Evolutionary conservation across 1,139 yeast genomes (phyloP).

Genomic region (Yamadazyma epiphylla): DNA sequence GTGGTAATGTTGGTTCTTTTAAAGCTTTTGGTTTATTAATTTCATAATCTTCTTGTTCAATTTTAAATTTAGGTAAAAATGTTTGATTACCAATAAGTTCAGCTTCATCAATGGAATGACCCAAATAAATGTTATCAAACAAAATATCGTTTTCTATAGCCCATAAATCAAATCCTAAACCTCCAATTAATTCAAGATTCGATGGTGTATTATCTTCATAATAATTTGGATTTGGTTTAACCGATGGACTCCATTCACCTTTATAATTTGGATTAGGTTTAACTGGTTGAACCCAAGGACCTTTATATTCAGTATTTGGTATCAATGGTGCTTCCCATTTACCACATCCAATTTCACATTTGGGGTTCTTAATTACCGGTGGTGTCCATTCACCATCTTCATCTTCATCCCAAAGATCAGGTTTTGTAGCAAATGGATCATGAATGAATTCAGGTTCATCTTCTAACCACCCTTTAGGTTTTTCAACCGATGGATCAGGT

Average conservation of each 20-base stretch:
- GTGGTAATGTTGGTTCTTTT: conserved; percentile 37
- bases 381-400: conserved; percentile 85
- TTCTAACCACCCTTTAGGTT: conserved; percentile 82
- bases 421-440: conserved; percentile 63
- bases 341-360: conserved; percentile 78
- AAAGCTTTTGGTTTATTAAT: conserved; percentile 35
- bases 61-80: conserved; percentile 54
- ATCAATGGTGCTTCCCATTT: conserved; percentile 54
- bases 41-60: conserved; percentile 47
- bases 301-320: conserved; percentile 66
- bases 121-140: conserved; percentile 82
- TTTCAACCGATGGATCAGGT: conserved; percentile 59
- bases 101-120: conserved; percentile 79
- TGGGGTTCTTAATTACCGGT: conserved; percentile 68
- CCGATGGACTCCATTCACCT: conserved; percentile 76
- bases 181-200: conserved; percentile 67
- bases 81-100: conserved; percentile 78
- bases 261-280: conserved; percentile 70
- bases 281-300: conserved; percentile 71
- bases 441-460: conserved; percentile 50
- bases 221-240: conserved; percentile 66
- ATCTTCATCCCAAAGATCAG: conserved; percentile 81
- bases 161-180: conserved; percentile 88
- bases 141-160: conserved; percentile 71
- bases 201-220: conserved; percentile 58